These are phyloP conservation scores for Yamadazyma jaroonii DNA, from an alignment of 1,139 yeast species.

Conservation along the genomic window DNA sequence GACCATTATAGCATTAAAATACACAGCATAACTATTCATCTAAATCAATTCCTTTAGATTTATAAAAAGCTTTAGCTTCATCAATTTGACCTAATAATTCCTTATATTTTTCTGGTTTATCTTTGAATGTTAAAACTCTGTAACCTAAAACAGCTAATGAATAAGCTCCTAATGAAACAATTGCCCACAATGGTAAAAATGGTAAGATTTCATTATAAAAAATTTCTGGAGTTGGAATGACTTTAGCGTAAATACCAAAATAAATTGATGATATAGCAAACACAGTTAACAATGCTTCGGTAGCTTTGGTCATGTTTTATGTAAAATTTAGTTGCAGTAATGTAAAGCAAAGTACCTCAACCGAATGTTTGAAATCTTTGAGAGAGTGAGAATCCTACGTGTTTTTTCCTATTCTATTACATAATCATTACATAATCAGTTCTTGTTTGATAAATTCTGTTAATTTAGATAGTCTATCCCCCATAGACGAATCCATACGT, in stretches of 20 bases:
- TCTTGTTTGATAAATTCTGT: conserved; percentile 51
- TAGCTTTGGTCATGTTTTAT: conserved; percentile 61
- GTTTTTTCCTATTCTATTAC: conserved; percentile 1
- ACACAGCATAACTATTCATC: conserved; percentile 4
- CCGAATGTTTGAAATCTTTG: background rate
- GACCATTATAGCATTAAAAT: background rate
- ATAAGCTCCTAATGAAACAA: conserved; percentile 69
- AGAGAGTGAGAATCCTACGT: conserved; percentile 3
- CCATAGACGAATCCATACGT: conserved; percentile 32
- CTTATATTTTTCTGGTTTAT: conserved; percentile 65
- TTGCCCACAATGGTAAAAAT: conserved; percentile 66
- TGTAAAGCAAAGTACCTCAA: background rate
- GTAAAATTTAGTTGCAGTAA: no score
- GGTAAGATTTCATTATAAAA: conserved; percentile 60
- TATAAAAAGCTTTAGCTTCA: conserved; percentile 62
- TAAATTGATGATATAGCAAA: conserved; percentile 53
- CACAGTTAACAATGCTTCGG: conserved; percentile 52
- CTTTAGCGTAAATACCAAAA: conserved; percentile 50
- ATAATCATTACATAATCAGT: conserved; percentile 11
- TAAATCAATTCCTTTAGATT: conserved; percentile 49
- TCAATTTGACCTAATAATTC: conserved; percentile 64
- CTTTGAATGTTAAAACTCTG: conserved; percentile 70
- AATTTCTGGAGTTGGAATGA: conserved; percentile 52
- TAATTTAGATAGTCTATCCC: conserved; percentile 36
- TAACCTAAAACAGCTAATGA: conserved; percentile 71